Evolutionary conservation across 257 asterid genomes (phyloP), one percentile per base, ranked within the genome.

Genomic region (Nicotiana benthamiana): DNA sequence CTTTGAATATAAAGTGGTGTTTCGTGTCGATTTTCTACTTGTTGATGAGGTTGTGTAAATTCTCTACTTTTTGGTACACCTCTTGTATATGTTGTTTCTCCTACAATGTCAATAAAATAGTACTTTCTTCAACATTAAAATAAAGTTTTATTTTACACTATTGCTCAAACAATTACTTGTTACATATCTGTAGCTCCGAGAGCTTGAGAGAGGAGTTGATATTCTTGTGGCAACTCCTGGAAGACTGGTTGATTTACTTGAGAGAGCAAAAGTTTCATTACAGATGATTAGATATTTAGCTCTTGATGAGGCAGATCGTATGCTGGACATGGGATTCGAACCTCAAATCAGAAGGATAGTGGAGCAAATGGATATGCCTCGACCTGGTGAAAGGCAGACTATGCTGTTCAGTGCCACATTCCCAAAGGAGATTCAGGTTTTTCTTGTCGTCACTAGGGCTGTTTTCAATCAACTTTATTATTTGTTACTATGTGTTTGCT

Each of bases 201-300:
- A 94, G 88, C 93, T 94, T 68, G 97, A 94, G 89, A 92, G 91
- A 86, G 98, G 98, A 63, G 98, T 94, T 84, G 98, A 94, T 85
- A 92, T 94, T 90, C 89, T 94, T 86, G 98, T 94, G 86, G 98
- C 98, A 64, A 94, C 98, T 66, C 98, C 98, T 28, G 98, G 98
- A 74, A 88, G 97, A 88, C 87, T 94, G 86, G 97, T 94, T n/a
- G 98, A 94, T 86, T 83, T 94, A 90, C 95, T 94, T 54, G 98
- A 94, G 89, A 90, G 98, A 84, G 98, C 95, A 79, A 92, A 86
- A 87, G 95, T 92, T 75, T 90, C 97, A 66, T 85, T 94, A 81
- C 89, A 91, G 83, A 88, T 91, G 97, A 91, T 94, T 60, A 88
- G 91, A 83, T 94, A 91, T 82, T 88, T 94, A 87, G 98, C 98